Evolutionary conservation across 257 asterid genomes (phyloP).

Genomic region (Solanum sitiens): DNA sequence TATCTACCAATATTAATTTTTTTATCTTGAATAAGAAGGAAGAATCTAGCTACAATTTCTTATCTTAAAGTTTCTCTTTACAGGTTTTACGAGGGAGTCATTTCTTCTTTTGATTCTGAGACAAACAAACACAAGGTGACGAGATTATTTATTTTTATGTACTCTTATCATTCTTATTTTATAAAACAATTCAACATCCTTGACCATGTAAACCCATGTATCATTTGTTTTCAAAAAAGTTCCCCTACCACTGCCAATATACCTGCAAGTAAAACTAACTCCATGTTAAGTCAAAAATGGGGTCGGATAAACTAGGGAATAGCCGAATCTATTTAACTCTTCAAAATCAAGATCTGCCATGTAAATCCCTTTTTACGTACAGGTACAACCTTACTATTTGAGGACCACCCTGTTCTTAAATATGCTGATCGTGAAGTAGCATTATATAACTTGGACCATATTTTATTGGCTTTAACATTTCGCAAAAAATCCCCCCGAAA

Average conservation of each 20-base stretch:
- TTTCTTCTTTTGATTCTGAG: conserved; percentile 33
- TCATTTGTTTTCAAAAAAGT: neutral
- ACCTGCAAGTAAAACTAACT: too few relatives aligned
- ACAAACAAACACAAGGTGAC: conserved; percentile 39
- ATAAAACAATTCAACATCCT: neutral
- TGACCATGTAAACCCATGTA: neutral
- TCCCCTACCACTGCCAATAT: neutral
- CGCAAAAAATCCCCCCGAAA: neutral
- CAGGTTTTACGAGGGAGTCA: conserved; percentile 46
- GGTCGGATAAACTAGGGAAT: neutral
- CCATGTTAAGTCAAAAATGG: too few relatives aligned
- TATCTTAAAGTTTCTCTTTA: conserved; percentile 10
- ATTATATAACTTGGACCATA: neutral
- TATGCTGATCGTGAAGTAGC: neutral
- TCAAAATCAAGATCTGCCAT: neutral
- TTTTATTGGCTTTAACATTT: neutral
- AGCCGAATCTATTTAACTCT: neutral
- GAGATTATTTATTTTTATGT: neutral
- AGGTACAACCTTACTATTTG: neutral
- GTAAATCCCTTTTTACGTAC: neutral
- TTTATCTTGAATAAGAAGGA: neutral
- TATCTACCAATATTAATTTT: neutral
- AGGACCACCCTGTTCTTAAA: neutral
- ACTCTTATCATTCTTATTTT: neutral
- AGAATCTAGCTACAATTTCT: neutral